Percentiles rank a stretch among this genome's conserved stretches.
Conservation (phyloP, 129 eudicot species). For the Centaurea solstitialis region DNA sequence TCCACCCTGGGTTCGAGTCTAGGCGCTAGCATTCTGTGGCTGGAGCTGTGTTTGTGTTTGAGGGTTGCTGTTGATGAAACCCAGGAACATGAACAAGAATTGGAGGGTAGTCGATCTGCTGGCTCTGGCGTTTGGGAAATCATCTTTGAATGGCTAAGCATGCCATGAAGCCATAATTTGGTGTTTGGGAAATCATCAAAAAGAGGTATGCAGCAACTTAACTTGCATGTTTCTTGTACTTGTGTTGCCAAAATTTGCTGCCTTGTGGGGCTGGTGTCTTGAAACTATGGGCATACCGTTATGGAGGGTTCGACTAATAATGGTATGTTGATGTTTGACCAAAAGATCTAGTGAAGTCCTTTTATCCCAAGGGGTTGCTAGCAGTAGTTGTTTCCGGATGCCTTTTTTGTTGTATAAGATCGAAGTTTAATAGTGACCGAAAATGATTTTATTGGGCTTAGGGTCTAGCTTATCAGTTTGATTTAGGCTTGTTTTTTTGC, state of each 20-base stretch:
- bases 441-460: neutral
- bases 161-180: neutral
- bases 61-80: constrained; percentile 2
- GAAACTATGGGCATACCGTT: neutral
- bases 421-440: too few species aligned
- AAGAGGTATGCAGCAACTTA: neutral
- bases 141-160: neutral
- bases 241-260: neutral
- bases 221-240: neutral
- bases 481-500: neutral
- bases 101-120: neutral
- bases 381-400: too few species aligned
- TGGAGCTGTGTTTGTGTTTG: neutral
- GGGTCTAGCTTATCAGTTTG: neutral
- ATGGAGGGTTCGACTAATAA: neutral
- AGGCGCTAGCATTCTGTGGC: too few species aligned
- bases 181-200: neutral
- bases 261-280: neutral
- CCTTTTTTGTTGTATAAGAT: too few species aligned
- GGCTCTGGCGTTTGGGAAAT: neutral
- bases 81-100: constrained; percentile 2
- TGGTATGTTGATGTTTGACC: too few species aligned
- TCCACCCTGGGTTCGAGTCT: too few species aligned
- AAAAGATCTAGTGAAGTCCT: too few species aligned
- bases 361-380: too few species aligned